Base-by-base conservation (phyloP, 352 stramenopile genomes). In the Pythium periplocum region DNA sequence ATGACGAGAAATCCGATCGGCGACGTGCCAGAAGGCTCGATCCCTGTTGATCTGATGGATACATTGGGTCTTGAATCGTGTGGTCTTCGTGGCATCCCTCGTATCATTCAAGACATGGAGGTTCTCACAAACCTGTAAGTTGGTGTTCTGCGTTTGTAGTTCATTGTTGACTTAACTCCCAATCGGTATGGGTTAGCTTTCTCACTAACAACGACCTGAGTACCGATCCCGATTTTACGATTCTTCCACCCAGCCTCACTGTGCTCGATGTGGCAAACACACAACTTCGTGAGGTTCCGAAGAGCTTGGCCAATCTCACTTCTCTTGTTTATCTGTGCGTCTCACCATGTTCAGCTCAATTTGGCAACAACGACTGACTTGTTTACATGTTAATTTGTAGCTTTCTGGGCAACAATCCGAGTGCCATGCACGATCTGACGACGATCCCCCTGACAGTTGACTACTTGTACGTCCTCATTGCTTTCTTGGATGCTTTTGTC, bases 131-230 rank as follows among this genome's bases (percentile, higher is more conserved):
- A 8, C 38, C 38, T 42, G 38, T 8, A 8, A 8, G 12, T 42
- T 12, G 38, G 38, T 42, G 7, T 8, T 42, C 7, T 12, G 7
- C 7, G 12, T 12, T 42, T 42, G 7, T 42, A 42, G 0, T 42
- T 42, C 12, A 42, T 42, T 12, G 12, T 42, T 12, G 38, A 12
- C 38, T 42, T 8, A 8, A 8, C 12, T 42, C 7, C 38, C 12
- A 8, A 8, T 42, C 38, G 12, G 7, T 12, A 12, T 42, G 12
- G 12, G 7, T 12, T 12, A 42, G 38, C 38, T 42, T 12, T 12
- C 38, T 42, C 38, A 12, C 38, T 12, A 12, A 5, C 1, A 62
- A 62, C 11, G 56, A 62, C 26, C 32, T 62, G 8, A 54, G 49
- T n/a, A 33, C 17, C 4, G 12, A 53, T 2, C 35, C 43, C 2